Evolutionary conservation across 331 rosid species (phyloP), one percentile per base, ranked within the genome.

Genomic region (Erythrophleum ivorense): DNA sequence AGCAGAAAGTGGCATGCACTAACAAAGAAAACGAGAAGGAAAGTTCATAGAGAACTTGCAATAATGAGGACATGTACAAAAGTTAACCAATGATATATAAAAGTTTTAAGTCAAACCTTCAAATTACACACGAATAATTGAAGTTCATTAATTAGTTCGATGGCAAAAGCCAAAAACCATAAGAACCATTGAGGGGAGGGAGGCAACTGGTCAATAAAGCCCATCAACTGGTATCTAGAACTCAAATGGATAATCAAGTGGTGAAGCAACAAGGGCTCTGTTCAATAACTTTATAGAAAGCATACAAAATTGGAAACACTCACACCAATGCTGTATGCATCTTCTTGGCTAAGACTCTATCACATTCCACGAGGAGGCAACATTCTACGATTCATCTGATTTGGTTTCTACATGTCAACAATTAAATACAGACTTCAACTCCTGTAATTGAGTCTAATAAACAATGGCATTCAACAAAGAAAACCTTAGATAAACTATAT

Each of bases 351-450:
- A 24, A 54, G 48, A 78, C 49, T 65, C 58, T 45, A 77, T 46
- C 73, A 24, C 78, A 81, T 71, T 81, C 80, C 24, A 41, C 15
- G 43, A 18, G 34, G 40, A 67, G 59, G 7, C 62, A 62, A 73
- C 54, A 83, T 8, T 34, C 10, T 33, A 62, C 11, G 29, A 50
- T 54, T 71, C 34, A 46, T 33, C 62, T 6, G 58, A 45, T 38
- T 24, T 15, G 46, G 53, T 46, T 73, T 76, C 73, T 2, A 33
- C 11, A 68, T 19, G 5, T 74, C 9, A 65, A 69, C 14, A 73
- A 57, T 58, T 57, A 46, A 84, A 50, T 65, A 5, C 81, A 50
- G 5, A 36, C 50, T 33, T 34, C 10, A 45, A 48, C 45, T 24
- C 14, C 21, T 16, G 14, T 19, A 66, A 53, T 46, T 55, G 53